phyloP scores from a whole-genome alignment of 1,284 basidiomycete species.

The Melampsora larici-populina region DNA sequence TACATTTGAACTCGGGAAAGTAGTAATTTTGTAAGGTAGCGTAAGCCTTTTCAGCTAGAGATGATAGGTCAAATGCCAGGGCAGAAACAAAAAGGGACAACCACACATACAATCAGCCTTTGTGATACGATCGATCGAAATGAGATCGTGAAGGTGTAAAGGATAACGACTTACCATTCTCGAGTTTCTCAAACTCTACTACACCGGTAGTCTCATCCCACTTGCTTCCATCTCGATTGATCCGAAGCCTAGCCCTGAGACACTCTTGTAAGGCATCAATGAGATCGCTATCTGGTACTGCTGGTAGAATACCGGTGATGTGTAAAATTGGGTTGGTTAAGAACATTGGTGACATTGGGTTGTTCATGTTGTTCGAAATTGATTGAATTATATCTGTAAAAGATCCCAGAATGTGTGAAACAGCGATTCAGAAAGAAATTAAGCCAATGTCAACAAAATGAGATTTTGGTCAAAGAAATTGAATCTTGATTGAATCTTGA shows the following conservation, averaged over 20 bases:
- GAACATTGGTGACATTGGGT: conserved; percentile 4
- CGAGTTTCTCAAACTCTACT: conserved; percentile 40
- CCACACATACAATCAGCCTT: neutral
- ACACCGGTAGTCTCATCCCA: neutral
- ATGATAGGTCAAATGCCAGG: neutral
- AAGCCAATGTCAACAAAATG: no score
- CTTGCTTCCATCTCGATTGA: conserved; percentile 8
- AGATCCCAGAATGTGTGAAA: no score
- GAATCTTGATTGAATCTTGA: no score
- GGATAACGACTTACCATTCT: conserved; percentile 17
- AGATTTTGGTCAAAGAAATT: no score
- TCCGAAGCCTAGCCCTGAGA: conserved; percentile 20
- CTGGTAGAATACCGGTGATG: conserved; percentile 6
- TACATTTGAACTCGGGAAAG: conserved; percentile 62
- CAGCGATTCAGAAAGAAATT: no score
- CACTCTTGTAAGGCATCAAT: conserved; percentile 39
- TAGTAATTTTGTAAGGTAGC: conserved; percentile 72
- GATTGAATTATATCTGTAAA: no score
- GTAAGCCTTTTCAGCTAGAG: conserved; percentile 76
- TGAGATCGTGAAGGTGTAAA: neutral
- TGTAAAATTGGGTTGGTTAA: conserved; percentile 18
- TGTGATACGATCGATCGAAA: no score
- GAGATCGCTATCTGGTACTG: conserved; percentile 35
- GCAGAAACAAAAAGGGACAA: neutral
- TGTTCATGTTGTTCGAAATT: neutral